Evolutionary conservation across 2,329 filamentous ascomycete genomes (phyloP), one percentile per base, ranked within the genome.

Genomic region (Cladosporium sp.): DNA sequence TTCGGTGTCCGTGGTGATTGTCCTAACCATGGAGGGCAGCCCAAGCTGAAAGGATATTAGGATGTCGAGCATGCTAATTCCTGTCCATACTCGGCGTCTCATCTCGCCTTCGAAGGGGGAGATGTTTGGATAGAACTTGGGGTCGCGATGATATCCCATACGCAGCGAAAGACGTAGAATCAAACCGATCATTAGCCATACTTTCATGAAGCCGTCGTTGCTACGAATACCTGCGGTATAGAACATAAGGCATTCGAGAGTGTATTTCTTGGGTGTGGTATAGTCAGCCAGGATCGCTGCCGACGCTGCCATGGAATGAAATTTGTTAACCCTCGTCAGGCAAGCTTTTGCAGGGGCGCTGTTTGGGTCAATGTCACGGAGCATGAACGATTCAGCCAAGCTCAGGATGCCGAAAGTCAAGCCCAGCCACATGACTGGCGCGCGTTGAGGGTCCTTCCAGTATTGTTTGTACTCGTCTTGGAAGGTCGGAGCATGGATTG

Each of bases 401-500:
- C 70, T 71, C 42, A 78, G 62, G 3, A 78, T 76, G 5, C 66
- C 68, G 58, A 73, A 78, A 0, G 78, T 57, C 1, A 77, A 64
- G 1, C 72, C 75, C 9, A 79, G 49, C 75, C 75, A 79, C 53
- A 72, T 69, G 3, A 70, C 62, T 0, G 74, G 67, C 2, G 65
- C 67, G 0, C 57, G 58, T 2, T 59, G 52, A 3, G 72, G 72
- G 9, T 71, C 57, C 7, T 64, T 53, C 74, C 75, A 78, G 51
- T 77, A 78, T 0, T 59, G 60, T 3, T 72, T 66, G 50, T 78
- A 78, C 69, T 68, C 62, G 14, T 68, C 63, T 38, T 68, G 64
- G 37, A 70, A 72, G 2, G 67, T 67, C 1, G 66, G 65, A 11
- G 63, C 66, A 63, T 95, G 89, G 46, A 93, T 80, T 58, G 93